Conservation (phyloP, 139 green algal genomes). For the Ulvella scutata region DNA sequence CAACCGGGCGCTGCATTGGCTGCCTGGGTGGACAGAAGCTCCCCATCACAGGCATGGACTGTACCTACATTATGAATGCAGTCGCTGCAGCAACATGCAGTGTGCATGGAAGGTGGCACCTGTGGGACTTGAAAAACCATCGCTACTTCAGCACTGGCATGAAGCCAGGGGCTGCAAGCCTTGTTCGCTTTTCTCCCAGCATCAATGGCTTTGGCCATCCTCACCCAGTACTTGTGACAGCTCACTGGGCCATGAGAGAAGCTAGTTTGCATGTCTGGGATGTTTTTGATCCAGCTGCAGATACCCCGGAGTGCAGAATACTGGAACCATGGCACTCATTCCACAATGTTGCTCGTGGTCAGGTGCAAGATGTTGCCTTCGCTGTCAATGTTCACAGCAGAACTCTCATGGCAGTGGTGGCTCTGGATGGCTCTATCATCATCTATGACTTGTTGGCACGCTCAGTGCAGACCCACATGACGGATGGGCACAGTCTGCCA, state of each 20-base stretch:
- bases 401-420: neutral
- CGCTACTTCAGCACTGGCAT: neutral
- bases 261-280: neutral
- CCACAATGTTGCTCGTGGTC: neutral
- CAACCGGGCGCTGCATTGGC: neutral
- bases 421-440: neutral
- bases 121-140: neutral
- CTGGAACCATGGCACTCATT: neutral
- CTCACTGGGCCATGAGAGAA: neutral
- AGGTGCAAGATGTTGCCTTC: neutral
- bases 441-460: neutral
- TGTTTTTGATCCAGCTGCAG: neutral
- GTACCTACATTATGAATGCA: too few species aligned
- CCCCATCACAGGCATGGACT: neutral
- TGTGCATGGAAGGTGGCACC: neutral
- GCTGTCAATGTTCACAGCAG: neutral
- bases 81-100: neutral
- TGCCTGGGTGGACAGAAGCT: neutral
- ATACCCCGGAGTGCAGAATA: neutral
- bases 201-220: neutral
- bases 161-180: neutral
- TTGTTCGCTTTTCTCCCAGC: neutral
- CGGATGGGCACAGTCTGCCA: neutral
- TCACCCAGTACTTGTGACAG: neutral
- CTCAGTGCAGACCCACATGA: neutral